Evolutionary conservation across 768 basidiomycete genomes (phyloP).

Genomic region (Pisolithus sp.): DNA sequence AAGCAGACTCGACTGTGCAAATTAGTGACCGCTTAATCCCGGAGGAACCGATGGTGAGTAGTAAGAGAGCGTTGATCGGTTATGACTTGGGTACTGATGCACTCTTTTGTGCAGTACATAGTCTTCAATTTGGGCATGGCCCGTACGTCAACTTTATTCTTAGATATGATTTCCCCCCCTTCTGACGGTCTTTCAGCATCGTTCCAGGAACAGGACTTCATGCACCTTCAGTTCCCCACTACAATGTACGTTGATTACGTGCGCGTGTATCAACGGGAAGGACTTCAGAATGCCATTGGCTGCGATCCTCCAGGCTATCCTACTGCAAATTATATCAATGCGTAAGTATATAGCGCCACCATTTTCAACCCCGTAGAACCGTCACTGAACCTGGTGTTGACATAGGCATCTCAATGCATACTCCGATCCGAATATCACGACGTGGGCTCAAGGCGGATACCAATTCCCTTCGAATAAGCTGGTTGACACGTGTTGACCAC

Average conservation of each 20-base stretch:
- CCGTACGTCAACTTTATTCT: conserved; percentile 28
- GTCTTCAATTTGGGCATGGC: conserved; percentile 85
- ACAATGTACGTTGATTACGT: conserved; percentile 87
- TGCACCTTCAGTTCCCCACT: conserved; percentile 68
- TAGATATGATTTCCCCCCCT: not conserved
- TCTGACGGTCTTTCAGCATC: conserved; percentile 31
- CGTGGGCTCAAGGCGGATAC: conserved; percentile 75
- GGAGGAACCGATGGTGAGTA: conserved; percentile 88
- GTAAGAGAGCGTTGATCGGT: not conserved
- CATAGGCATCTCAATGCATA: conserved; percentile 48
- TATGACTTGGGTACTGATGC: conserved; percentile 2
- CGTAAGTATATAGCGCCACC: conserved; percentile 33
- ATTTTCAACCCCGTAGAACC: not conserved
- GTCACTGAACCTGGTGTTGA: not conserved
- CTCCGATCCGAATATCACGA: conserved; percentile 76
- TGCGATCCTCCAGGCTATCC: conserved; percentile 78
- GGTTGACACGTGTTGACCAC: conserved; percentile 20
- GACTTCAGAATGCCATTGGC: conserved; percentile 57
- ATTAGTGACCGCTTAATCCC: conserved; percentile 65
- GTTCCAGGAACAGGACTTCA: conserved; percentile 71
- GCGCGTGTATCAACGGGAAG: conserved; percentile 77
- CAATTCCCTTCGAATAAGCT: conserved; percentile 63
- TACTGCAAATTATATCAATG: conserved; percentile 72
- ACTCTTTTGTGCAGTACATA: conserved; percentile 47
- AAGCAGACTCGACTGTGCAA: conserved; percentile 50